Conservation (phyloP, 805 yeast species). For the Saccharomyces kudriavzevii region DNA sequence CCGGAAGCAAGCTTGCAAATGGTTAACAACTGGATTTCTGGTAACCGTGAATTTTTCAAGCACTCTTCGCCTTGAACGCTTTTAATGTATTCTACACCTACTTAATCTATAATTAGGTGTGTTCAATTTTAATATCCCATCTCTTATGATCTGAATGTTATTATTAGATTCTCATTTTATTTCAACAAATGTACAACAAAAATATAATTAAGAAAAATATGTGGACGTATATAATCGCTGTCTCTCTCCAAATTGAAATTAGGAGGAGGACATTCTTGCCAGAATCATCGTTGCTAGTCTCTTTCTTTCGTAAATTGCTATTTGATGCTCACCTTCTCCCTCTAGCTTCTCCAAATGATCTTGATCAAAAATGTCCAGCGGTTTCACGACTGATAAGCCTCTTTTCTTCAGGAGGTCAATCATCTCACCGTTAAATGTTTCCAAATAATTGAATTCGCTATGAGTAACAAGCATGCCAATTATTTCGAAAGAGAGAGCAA, state of each 20-base stretch:
- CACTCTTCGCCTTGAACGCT: background rate
- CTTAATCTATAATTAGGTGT: too few species aligned
- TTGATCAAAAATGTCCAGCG: constrained; percentile 8
- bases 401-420: constrained; percentile 13
- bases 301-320: constrained; percentile 14
- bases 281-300: constrained; percentile 13
- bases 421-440: constrained; percentile 11
- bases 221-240: background rate
- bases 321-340: constrained; percentile 6
- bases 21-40: constrained; percentile 68
- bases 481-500: constrained; percentile 26
- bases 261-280: constrained; percentile 12
- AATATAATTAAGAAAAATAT: background rate
- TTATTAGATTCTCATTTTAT: too few species aligned
- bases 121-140: too few species aligned
- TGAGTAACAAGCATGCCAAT: constrained; percentile 19
- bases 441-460: constrained; percentile 21
- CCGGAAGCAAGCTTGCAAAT: constrained; percentile 63
- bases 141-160: too few species aligned
- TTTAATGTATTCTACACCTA: too few species aligned
- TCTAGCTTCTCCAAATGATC: constrained; percentile 4
- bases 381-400: constrained; percentile 10
- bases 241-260: background rate
- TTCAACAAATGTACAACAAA: background rate
- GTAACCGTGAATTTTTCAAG: constrained; percentile 22